phyloP scores from a whole-genome alignment of 1,284 basidiomycete genomes.

The Waitea zeae region DNA sequence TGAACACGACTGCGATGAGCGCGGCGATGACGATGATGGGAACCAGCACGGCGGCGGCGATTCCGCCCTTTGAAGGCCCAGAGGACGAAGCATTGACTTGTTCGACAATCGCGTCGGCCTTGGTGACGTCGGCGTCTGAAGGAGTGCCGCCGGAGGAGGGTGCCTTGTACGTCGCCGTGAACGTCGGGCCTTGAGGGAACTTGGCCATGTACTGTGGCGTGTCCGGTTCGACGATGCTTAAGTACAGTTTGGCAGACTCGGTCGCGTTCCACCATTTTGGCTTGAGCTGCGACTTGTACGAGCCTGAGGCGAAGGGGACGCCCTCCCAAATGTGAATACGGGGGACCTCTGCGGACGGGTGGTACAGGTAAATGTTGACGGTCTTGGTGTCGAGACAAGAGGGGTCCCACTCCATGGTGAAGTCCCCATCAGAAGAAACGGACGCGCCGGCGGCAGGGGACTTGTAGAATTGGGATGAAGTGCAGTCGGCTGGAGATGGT shows the following conservation, averaged over 20 bases:
- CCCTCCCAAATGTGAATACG: slow-evolving; percentile 47
- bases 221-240: slow-evolving; percentile 45
- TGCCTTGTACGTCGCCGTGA: slow-evolving; percentile 43
- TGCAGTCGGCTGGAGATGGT: slow-evolving; percentile 22
- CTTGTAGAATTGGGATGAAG: slow-evolving; percentile 47
- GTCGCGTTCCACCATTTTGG: slow-evolving; percentile 72
- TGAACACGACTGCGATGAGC: slow-evolving; percentile 29
- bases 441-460: slow-evolving; percentile 34
- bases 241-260: slow-evolving; percentile 34
- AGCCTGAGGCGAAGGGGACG: slow-evolving; percentile 37
- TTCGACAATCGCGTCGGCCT: slow-evolving; percentile 18
- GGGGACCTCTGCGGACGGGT: slow-evolving; percentile 24
- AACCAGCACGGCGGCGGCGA: slow-evolving; percentile 67
- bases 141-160: slow-evolving; percentile 25
- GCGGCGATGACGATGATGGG: slow-evolving; percentile 41
- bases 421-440: slow-evolving; percentile 32
- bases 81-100: slow-evolving; percentile 15
- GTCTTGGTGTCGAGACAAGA: slow-evolving; percentile 27
- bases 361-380: slow-evolving; percentile 65
- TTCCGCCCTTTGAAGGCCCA: slow-evolving; percentile 37
- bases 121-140: slow-evolving; percentile 19
- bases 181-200: slow-evolving; percentile 55
- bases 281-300: slow-evolving; percentile 33
- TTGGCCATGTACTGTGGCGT: slow-evolving; percentile 34
- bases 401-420: slow-evolving; percentile 62